Base-by-base conservation (phyloP, 371 early-diverging fungal genomes). In the Actinomortierella wolfii region DNA sequence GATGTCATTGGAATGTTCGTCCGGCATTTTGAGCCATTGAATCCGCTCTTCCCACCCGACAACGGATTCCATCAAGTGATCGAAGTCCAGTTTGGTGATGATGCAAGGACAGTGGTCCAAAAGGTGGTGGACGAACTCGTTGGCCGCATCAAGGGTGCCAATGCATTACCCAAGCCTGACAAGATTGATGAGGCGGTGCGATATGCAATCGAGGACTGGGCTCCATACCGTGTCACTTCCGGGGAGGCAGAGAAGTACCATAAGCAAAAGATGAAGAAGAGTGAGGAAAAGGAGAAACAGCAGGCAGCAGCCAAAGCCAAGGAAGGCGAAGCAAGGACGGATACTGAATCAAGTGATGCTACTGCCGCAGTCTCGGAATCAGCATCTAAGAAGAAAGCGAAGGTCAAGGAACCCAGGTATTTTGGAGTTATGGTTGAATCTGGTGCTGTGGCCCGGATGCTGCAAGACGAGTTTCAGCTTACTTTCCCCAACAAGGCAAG, bases 1-100 rank as follows among this genome's bases (percentile, higher is more conserved):
- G n/a, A 20, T 5, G 69, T 92, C 15, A 81, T 91, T 47, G 56
- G 71, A 17, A 49, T 21, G 23, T 91, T 92, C 68, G 59, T 85
- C 15, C 46, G 54, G 28, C 47, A 68, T 0, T 83, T 89, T 49
- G 64, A 80, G 23, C 82, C 86, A 5, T 39, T 90, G 0, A 81
- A 90, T 57, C 67, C 78, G 4, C 63, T 76, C 34, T 28, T 67
- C 2, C 59, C 60, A 2, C 65, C 77, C 0, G 89, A 86, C 25
- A 54, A 67, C 3, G 53, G 67, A 18, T 79, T 91, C 21, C 78
- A 79, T 55, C 68, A 79, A 14, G 78, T 88, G 2, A 71, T 92
- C 24, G 76, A 77, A 49, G 66, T 85, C 54, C 78, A 80, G n/a
- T 28, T 79, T 46, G 78, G 68, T 3, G 78, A 74, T 26, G 80